Conservation (phyloP, 805 yeast genomes). For the Starmerella apis region DNA sequence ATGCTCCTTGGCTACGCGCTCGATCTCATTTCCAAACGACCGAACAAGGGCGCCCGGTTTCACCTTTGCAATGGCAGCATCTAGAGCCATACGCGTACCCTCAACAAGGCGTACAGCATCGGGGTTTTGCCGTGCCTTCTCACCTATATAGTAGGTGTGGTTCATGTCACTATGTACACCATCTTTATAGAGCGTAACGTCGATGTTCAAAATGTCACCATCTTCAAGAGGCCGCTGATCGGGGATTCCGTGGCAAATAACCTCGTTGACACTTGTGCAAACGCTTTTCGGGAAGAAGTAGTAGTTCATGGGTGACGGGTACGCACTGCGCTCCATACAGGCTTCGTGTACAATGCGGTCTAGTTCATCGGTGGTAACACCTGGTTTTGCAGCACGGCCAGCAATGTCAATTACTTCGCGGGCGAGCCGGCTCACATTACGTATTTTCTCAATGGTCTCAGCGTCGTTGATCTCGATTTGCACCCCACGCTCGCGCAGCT, state of each 20-base stretch:
- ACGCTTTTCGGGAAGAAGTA: slow-evolving; percentile 85
- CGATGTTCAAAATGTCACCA: slow-evolving; percentile 90
- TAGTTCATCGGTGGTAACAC: slow-evolving; percentile 85
- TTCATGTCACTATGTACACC: slow-evolving; percentile 93
- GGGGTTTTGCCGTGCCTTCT: slow-evolving; percentile 65
- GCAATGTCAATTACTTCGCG: slow-evolving; percentile 86
- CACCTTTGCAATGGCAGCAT: slow-evolving; percentile 68
- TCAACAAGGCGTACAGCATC: slow-evolving; percentile 85
- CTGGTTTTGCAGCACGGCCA: slow-evolving; percentile 74
- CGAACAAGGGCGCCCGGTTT: slow-evolving; percentile 90
- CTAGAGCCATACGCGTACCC: slow-evolving; percentile 78
- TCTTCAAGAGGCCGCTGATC: slow-evolving; percentile 78
- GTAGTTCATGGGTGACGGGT: slow-evolving; percentile 92
- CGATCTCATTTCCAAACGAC: slow-evolving; percentile 76
- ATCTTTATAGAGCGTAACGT: slow-evolving; percentile 70
- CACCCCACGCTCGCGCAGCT: slow-evolving; percentile 47
- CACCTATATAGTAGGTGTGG: slow-evolving; percentile 95
- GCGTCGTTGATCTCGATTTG: slow-evolving; percentile 53
- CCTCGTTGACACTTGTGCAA: slow-evolving; percentile 90
- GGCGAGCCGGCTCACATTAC: slow-evolving; percentile 63
- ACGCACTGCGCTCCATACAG: slow-evolving; percentile 76
- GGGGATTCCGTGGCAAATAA: slow-evolving; percentile 95
- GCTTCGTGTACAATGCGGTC: slow-evolving; percentile 81
- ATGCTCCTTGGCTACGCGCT: slow-evolving; percentile 68
- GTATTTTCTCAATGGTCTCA: slow-evolving; percentile 64